phyloP scores from a whole-genome alignment of 1,284 basidiomycete genomes.

The Ganoderma lingzhi region DNA sequence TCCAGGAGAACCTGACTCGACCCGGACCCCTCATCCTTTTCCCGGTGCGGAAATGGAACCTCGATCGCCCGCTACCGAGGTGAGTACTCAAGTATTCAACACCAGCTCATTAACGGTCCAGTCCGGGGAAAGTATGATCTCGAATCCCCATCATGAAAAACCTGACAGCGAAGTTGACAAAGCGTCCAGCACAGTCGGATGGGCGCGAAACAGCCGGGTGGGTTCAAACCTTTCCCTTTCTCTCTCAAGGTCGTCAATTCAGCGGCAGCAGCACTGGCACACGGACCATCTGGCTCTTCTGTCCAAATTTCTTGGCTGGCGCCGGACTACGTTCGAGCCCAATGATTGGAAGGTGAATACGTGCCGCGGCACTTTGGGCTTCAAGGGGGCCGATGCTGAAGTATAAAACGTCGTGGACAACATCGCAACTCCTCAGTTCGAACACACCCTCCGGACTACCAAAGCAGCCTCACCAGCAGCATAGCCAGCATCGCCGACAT shows the following conservation, averaged over 20 bases:
- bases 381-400: neutral
- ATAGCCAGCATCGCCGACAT: constrained; percentile 18
- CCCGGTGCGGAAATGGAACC: neutral
- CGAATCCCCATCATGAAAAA: neutral
- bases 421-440: constrained; percentile 13
- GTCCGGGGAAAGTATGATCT: no score
- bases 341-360: neutral
- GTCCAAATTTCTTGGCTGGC: constrained; percentile 1
- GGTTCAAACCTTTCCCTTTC: neutral
- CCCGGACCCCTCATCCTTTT: constrained; percentile 7
- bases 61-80: neutral
- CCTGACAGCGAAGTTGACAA: neutral
- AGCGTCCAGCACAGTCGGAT: neutral
- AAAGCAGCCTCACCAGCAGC: constrained; percentile 19
- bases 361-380: neutral
- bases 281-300: neutral
- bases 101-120: neutral
- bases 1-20: constrained; percentile 3
- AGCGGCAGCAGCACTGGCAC: constrained; percentile 7
- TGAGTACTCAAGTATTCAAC: neutral
- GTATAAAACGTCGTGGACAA: constrained; percentile 10
- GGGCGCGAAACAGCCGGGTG: neutral
- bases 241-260: constrained; percentile 10
- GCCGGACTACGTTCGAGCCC: neutral
- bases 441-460: constrained; percentile 13